Evolutionary conservation across 352 stramenopile species (phyloP), one percentile per base, ranked within the genome.

Genomic region (Globisporangium emineosum): DNA sequence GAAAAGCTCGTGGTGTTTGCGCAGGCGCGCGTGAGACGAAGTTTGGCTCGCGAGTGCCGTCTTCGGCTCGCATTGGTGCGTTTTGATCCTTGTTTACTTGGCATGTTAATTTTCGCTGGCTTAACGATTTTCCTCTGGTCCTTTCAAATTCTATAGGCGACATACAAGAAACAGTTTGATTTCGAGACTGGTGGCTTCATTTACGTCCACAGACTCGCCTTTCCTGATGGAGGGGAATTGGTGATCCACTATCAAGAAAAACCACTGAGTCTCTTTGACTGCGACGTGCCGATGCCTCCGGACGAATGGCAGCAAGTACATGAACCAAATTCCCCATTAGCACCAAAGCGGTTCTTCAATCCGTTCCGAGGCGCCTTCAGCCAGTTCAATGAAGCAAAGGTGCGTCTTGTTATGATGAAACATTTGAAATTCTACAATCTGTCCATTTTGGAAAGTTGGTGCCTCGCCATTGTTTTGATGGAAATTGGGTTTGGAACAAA

Each of bases 81-180:
- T 66, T 51, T 45, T 10, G 17, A 23, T 54, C 29, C 17, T 50
- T 43, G 13, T 27, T 13, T 64, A 25, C 15, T 43, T 23, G 15
- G 12, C 49, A 3, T 27, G 3, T n/a, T n/a, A n/a, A n/a, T n/a
- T n/a, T n/a, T n/a, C n/a, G n/a, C n/a, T 2, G 3, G 3, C 17
- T 5, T 15, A 5, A 5, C 32, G 19, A 19, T n/a, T 10, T 10
- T 33, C 13, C 33, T 58, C 21, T 59, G 33, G 21, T 53, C 5
- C 1, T 4, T 2, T 19, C 29, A 42, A 17, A 42, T 27, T 56
- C 15, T 23, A 19, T n/a, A 87, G 72, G 30, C 29, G 32, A 67
- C 67, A 6, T 92, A 90, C 63, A 75, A 23, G 5, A 86, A 86
- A 51, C 50, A 74, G 21, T 77, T 84, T 29, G 70, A 91, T 45